Evolutionary conservation across 2,329 filamentous ascomycete species (phyloP), one percentile per base, ranked within the genome.

Genomic region (Dichotomopilus funicola): DNA sequence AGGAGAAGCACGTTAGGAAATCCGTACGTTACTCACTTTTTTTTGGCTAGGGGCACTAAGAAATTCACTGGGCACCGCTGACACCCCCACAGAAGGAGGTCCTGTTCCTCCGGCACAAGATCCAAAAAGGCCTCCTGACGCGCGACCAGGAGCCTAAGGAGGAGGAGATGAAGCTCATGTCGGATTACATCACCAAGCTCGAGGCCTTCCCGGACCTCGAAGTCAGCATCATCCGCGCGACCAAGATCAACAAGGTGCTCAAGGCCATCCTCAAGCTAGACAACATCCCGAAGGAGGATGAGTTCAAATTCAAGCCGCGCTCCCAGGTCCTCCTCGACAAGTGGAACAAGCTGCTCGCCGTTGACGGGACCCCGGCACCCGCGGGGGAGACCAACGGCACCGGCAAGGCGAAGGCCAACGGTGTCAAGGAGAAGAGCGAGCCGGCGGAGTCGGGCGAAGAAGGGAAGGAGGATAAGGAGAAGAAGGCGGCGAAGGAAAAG

Each of bases 211-310:
- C 82, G 1, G 88, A 95, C 61, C 81, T 97, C 4, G 92, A 97
- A 69, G 89, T 88, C 35, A 84, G 85, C 62, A 94, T 96, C 64
- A 96, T 97, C 66, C 85, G 89, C 61, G 78, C 76, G 11, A 99
- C 94, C 59, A 99, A 97, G 79, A 96, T 99, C 72, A 92, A 97
- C 82, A 99, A 99, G 76, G 92, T 99, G 9, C 80, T 99, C 55
- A 96, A 95, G 75, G 91, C 87, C 4, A 94, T 99, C 62, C 77
- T 96, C 65, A 96, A 96, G 76, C 78, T 99, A 7, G 81, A 86
- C 44, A 79, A 79, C 3, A 95, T 99, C 63, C 91, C 91, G 5
- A 86, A 86, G 59, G 94, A 99, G 62, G 88, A 91, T 38, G 88
- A 95, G 62, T 95, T 87, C 71, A 76, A 88, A 54, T 96, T 99